Percentiles rank a stretch among this genome's conserved stretches.
Conservation (phyloP, 192 early-diverging fungal genomes). For the Backusella sp. region DNA sequence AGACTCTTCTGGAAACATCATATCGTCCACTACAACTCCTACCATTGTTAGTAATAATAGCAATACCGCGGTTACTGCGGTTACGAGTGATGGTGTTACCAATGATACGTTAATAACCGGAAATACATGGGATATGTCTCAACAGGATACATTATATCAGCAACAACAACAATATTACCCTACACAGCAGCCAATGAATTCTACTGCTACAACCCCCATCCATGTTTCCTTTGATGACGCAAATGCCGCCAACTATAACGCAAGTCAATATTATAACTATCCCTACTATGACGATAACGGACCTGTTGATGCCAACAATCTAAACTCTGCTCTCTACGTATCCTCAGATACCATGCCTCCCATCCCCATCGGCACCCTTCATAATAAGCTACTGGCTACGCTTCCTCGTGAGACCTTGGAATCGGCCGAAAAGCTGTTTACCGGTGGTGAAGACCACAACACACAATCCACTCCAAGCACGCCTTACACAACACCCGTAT, state of each 20-base stretch:
- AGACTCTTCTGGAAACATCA: slow-evolving; percentile 13
- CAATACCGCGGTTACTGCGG: not conserved
- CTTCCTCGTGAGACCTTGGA: slow-evolving; percentile 19
- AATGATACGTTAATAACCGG: not conserved
- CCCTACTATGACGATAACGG: not conserved
- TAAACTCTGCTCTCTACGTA: slow-evolving; percentile 16
- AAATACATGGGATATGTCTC: not conserved
- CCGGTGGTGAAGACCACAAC: not conserved
- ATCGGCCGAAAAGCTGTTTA: slow-evolving; percentile 11
- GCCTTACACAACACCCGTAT: not conserved
- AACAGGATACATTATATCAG: not conserved
- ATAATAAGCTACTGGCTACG: slow-evolving; percentile 18
- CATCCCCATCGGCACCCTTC: slow-evolving; percentile 18
- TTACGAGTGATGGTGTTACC: not conserved
- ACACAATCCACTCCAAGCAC: slow-evolving; percentile 2
- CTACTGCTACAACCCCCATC: not conserved
- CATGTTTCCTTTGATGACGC: not conserved
- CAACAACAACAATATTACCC: not conserved
- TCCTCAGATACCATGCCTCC: slow-evolving; percentile 25
- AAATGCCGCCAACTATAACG: not conserved
- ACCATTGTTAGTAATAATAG: not conserved
- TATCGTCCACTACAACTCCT: not conserved
- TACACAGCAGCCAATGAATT: not conserved
- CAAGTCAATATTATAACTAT: not conserved
- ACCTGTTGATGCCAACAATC: not conserved